Conservation (phyloP, 2,329 filamentous ascomycete species). For the Colletotrichum sp. region DNA sequence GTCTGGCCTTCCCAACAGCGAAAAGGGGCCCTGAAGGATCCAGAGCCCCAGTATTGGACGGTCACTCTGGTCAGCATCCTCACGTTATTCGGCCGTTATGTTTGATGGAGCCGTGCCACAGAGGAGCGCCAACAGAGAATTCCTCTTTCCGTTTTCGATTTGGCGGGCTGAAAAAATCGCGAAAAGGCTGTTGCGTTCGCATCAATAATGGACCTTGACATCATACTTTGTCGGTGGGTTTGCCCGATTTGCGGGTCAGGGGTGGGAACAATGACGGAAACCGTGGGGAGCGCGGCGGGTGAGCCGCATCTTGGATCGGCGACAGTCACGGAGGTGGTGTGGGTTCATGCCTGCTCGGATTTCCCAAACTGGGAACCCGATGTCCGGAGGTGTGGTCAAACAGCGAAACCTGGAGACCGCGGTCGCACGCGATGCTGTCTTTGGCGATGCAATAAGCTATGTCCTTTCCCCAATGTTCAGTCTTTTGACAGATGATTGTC, state of each 20-base stretch:
- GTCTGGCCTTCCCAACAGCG: not conserved
- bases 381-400: not conserved
- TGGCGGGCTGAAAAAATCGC: not conserved
- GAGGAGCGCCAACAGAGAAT: not conserved
- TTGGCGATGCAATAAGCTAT: not conserved
- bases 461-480: not conserved
- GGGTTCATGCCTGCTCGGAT: not conserved
- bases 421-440: not conserved
- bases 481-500: not conserved
- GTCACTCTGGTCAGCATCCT: not conserved
- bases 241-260: constrained; percentile 1
- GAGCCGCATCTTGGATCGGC: not conserved
- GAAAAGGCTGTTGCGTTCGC: not conserved
- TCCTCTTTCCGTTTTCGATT: not conserved
- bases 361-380: not conserved
- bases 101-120: not conserved
- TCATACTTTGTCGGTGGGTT: not conserved
- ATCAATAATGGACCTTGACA: constrained; percentile 4
- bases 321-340: not conserved
- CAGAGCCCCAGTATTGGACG: not conserved
- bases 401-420: not conserved
- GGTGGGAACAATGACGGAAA: constrained; percentile 17
- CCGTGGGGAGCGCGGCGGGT: not conserved
- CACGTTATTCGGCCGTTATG: not conserved
- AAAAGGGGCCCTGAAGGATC: not conserved